phyloP scores from a whole-genome alignment of 352 stramenopile genomes.

The Bremia lactucae region DNA sequence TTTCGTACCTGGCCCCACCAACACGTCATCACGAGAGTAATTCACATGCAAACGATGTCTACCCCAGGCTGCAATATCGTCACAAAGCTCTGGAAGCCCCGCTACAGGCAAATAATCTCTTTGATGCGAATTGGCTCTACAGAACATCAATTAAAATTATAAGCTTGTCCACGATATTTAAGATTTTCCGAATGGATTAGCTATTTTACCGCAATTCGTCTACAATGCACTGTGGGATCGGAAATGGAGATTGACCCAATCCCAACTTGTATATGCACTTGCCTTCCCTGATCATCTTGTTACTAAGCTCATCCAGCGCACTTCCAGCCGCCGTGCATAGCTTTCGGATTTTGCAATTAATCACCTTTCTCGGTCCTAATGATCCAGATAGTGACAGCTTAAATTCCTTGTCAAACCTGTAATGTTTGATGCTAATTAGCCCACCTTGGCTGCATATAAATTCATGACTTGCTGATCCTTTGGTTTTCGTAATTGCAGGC shows the following conservation, averaged over 20 bases:
- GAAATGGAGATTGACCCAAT: constrained; percentile 78
- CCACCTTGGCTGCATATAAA: constrained; percentile 22
- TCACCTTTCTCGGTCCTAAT: constrained; percentile 61
- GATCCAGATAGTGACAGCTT: not conserved
- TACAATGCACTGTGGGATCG: constrained; percentile 80
- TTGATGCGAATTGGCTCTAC: constrained; percentile 67
- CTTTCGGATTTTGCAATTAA: constrained; percentile 84
- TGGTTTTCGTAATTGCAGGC: constrained; percentile 18
- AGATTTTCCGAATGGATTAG: too few relatives aligned
- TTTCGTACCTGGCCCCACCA: constrained; percentile 83
- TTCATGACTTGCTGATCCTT: constrained; percentile 39
- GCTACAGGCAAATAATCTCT: constrained; percentile 77
- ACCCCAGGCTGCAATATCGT: constrained; percentile 71
- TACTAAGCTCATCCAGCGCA: constrained; percentile 77
- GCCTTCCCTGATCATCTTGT: constrained; percentile 71
- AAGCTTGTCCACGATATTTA: too few relatives aligned
- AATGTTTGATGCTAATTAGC: not conserved
- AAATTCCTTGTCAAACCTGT: not conserved
- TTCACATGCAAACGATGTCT: constrained; percentile 39
- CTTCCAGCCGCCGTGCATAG: constrained; percentile 68
- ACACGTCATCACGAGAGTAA: constrained; percentile 67
- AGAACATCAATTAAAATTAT: not conserved
- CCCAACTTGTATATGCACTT: constrained; percentile 81
- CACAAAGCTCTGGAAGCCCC: constrained; percentile 55
- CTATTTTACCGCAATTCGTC: constrained; percentile 80